Base-by-base conservation (phyloP, 306 rosid genomes). In the Malus orientalis region DNA sequence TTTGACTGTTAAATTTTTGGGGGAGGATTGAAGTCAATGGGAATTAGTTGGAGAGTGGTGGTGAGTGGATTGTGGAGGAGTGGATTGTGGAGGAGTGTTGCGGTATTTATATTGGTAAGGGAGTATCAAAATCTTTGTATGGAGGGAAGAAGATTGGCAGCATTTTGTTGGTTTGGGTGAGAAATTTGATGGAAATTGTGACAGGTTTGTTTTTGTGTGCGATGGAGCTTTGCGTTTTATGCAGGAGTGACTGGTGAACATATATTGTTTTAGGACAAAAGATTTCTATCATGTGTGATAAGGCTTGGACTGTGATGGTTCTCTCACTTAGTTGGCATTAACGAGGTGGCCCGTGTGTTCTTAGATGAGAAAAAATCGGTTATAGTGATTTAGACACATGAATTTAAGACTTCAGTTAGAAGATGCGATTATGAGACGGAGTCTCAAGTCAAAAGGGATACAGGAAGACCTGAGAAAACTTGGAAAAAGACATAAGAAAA, bases 91-190 rank as follows among this genome's bases (percentile, higher is more conserved):
- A 32, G 33, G 22, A 11, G 10, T 15, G 58, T 27, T 69, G 30
- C 59, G 70, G 71, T 76, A 81, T 86, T 86, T 86, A 86, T 83
- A 81, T 53, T 20, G 76, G 70, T 51, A 30, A 5, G 40, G 42
- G 20, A 63, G 13, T 63, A 32, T 15, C n/a, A 49, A 51, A 51
- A 51, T 51, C 55, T 49, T 49, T 32, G 69, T 1, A 16, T 13
- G 67, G 40, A 38, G 44, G 4, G 23, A 32, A 8, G 44, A 30
- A 18, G 69, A 64, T 32, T 32, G 69, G 40, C 44, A 30, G 10
- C 15, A 12, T 63, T 38, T 19, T 29, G 23, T 10, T 36, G 27
- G 5, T 2, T 64, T 11, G 70, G 25, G 5, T 19, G 16, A 29
- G 69, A 16, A 32, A 3, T 64, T 44, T 64, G 55, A 51, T 51